These are phyloP conservation scores for Dictyostelium capitatum DNA, from an alignment of 78 protist genomes.

Conservation along the genomic window DNA sequence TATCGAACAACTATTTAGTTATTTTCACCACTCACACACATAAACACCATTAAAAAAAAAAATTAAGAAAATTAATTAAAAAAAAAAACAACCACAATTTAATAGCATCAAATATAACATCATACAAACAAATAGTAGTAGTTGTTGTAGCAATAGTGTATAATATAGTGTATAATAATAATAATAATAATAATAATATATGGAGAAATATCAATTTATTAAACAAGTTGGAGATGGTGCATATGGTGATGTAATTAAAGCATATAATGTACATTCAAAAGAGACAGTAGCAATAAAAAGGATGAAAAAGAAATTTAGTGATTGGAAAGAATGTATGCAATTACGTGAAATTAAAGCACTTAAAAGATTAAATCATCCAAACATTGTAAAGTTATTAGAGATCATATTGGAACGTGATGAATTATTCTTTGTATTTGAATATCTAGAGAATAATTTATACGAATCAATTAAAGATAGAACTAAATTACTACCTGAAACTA, in stretches of 20 bases:
- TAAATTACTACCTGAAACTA: constrained; percentile 85
- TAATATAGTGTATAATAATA: neutral
- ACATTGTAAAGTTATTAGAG: constrained; percentile 97
- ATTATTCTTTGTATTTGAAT: constrained; percentile 97
- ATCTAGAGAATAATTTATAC: constrained; percentile 92
- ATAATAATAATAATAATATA: neutral
- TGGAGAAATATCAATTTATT: constrained; percentile 70
- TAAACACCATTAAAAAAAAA: too few relatives aligned
- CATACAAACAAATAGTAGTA: neutral
- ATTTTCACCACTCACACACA: too few relatives aligned
- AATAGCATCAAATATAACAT: neutral
- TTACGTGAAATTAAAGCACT: constrained; percentile 94
- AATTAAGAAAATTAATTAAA: too few relatives aligned
- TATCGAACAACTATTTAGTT: too few relatives aligned
- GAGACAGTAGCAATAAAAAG: constrained; percentile 95
- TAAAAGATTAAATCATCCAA: constrained; percentile 95
- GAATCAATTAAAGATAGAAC: constrained; percentile 89
- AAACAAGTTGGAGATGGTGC: constrained; percentile 84
- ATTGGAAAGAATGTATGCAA: constrained; percentile 95
- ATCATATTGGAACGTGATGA: constrained; percentile 96
- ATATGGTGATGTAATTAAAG: constrained; percentile 83
- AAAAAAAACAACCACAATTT: too few relatives aligned
- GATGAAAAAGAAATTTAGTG: constrained; percentile 94
- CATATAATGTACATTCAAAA: constrained; percentile 5
- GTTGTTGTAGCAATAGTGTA: neutral